Evolutionary conservation across 2,329 filamentous ascomycete species (phyloP).

Genomic region (Mycogone perniciosa): DNA sequence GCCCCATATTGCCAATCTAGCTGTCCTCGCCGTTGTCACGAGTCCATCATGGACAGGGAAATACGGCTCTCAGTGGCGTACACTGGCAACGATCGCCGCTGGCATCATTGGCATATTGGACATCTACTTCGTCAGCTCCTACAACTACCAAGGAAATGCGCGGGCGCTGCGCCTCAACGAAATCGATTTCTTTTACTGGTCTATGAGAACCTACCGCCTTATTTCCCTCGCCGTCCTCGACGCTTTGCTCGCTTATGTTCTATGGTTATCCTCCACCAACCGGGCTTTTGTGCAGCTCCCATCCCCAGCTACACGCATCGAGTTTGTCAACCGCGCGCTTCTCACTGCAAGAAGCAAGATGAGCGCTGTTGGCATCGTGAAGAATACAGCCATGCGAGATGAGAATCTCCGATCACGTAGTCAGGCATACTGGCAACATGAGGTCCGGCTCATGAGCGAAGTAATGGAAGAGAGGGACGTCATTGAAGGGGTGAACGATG

Average conservation of each 20-base stretch:
- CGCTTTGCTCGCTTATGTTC: slow-evolving; percentile 51
- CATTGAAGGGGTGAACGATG: slow-evolving; percentile 62
- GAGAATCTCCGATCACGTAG: slow-evolving; percentile 58
- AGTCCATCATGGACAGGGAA: slow-evolving; percentile 58
- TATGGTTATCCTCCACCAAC: slow-evolving; percentile 76
- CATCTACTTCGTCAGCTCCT: slow-evolving; percentile 56
- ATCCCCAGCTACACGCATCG: slow-evolving; percentile 59
- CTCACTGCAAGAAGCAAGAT: slow-evolving; percentile 59
- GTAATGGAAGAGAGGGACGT: slow-evolving; percentile 76
- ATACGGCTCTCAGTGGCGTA: slow-evolving; percentile 63
- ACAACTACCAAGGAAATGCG: slow-evolving; percentile 60
- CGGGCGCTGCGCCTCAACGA: slow-evolving; percentile 56
- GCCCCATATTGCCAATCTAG: slow-evolving; percentile 76
- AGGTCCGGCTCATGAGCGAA: slow-evolving; percentile 64
- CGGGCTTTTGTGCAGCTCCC: slow-evolving; percentile 64
- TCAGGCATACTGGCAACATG: slow-evolving; percentile 73
- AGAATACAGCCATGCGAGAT: slow-evolving; percentile 75
- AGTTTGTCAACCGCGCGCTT: slow-evolving; percentile 50
- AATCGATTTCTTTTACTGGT: slow-evolving; percentile 67
- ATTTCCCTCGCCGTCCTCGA: slow-evolving; percentile 61
- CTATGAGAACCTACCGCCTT: slow-evolving; percentile 55
- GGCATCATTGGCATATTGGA: slow-evolving; percentile 57
- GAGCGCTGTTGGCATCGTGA: slow-evolving; percentile 65
- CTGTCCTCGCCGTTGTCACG: slow-evolving; percentile 65
- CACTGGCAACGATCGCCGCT: slow-evolving; percentile 58